phyloP scores from a whole-genome alignment of 805 yeast genomes.

The Maudiozyma bulderi region DNA sequence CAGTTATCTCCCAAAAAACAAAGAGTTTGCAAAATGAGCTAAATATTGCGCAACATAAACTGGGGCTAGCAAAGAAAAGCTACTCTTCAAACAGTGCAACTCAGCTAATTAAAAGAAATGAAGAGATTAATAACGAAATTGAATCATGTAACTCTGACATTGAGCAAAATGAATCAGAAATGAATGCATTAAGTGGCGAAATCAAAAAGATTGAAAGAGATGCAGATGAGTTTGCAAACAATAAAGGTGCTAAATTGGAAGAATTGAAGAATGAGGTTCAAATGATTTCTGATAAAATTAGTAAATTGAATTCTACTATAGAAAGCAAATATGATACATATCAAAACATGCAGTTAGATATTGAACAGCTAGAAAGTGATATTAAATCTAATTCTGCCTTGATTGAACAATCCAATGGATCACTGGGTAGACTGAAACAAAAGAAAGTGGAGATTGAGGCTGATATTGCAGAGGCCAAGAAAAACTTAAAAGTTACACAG shows the following conservation, averaged over 20 bases:
- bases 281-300: constrained; percentile 31
- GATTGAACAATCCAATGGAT: constrained; percentile 28
- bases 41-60: constrained; percentile 48
- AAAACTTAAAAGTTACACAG: constrained; percentile 22
- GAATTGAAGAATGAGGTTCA: constrained; percentile 48
- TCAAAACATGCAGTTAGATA: constrained; percentile 58
- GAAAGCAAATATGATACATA: constrained; percentile 42
- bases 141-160: constrained; percentile 33
- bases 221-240: constrained; percentile 66
- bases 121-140: constrained; percentile 39
- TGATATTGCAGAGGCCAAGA: constrained; percentile 17
- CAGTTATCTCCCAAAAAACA: constrained; percentile 39
- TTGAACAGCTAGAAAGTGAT: constrained; percentile 59
- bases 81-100: constrained; percentile 49
- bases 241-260: constrained; percentile 73
- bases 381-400: constrained; percentile 37
- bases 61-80: constrained; percentile 45
- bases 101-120: constrained; percentile 42
- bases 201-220: constrained; percentile 54
- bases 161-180: constrained; percentile 26
- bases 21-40: constrained; percentile 48
- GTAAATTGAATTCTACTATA: constrained; percentile 31
- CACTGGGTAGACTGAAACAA: constrained; percentile 31
- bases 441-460: constrained; percentile 22
- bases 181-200: constrained; percentile 32